Evolutionary conservation across 805 yeast species (phyloP).

Genomic region (Suhomyces sp.): DNA sequence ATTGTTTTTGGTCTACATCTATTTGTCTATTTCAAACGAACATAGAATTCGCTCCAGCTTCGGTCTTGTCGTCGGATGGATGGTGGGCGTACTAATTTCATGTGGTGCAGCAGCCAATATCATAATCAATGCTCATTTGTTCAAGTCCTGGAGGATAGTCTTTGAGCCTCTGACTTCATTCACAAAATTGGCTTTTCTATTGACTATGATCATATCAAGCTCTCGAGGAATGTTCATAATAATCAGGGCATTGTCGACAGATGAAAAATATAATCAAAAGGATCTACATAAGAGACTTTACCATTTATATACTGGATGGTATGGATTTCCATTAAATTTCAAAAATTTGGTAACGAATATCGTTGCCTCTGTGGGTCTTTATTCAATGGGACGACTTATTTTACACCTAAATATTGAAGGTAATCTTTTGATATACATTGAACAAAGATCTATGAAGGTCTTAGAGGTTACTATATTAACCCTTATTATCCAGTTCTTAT

Average conservation of each 20-base stretch:
- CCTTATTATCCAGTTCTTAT: slow-evolving; percentile 54
- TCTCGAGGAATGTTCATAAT: slow-evolving; percentile 30
- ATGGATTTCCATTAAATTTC: slow-evolving; percentile 26
- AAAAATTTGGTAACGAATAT: slow-evolving; percentile 22
- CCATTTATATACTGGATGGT: slow-evolving; percentile 29
- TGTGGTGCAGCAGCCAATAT: slow-evolving; percentile 28
- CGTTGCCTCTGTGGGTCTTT: slow-evolving; percentile 12
- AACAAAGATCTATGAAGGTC: slow-evolving; percentile 20
- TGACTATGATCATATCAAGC: slow-evolving; percentile 27
- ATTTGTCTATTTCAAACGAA: slow-evolving; percentile 32
- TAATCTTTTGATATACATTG: slow-evolving; percentile 11
- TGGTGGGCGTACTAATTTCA: slow-evolving; percentile 24
- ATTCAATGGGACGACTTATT: slow-evolving; percentile 7
- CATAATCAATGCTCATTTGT: slow-evolving; percentile 15
- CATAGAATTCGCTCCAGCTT: slow-evolving; percentile 34
- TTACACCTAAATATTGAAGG: slow-evolving; percentile 15
- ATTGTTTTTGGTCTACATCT: slow-evolving; percentile 20
- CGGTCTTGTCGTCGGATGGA: slow-evolving; percentile 40
- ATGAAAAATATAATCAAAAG: slow-evolving; percentile 14
- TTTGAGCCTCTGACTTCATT: slow-evolving; percentile 29
- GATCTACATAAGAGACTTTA: slow-evolving; percentile 27
- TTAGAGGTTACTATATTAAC: slow-evolving; percentile 35
- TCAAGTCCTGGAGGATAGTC: slow-evolving; percentile 24
- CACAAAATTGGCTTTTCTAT: slow-evolving; percentile 21
- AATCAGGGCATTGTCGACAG: slow-evolving; percentile 25